Evolutionary conservation across 2,329 filamentous ascomycete species (phyloP), one percentile per base, ranked within the genome.

Genomic region (Clonostachys rhizophaga): DNA sequence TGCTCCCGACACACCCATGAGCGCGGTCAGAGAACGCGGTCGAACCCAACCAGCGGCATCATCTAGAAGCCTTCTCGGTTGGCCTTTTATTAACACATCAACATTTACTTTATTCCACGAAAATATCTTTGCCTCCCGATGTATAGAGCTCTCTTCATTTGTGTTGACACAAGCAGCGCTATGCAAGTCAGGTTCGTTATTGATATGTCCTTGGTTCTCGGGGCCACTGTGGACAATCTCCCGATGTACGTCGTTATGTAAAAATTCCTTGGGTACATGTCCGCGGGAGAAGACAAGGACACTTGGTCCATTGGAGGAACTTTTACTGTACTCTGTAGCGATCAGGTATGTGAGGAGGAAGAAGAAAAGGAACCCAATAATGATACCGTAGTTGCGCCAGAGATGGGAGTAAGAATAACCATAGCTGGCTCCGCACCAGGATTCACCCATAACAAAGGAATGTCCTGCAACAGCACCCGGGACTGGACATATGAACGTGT

Each of bases 251-350:
- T 30, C 24, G 8, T 4, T 6, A 10, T 30, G 24, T 30, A 47
- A 34, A 16, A 34, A 74, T 3, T 24, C 13, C 17, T 11, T n/a
- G 18, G 20, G 16, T 42, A 20, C 75, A 60, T 85, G 71, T n/a
- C 85, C 84, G 44, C 84, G 79, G 48, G 82, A 83, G 71, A 89
- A 90, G 30, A 90, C 75, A 6, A 91, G 70, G 14, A 90, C 83
- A 57, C 90, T 87, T 46, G 86, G 86, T 72, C 87, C 90, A 34
- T 84, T 87, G 62, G 85, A 86, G 63, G 76, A 75, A 59, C 75
- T 76, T 0, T 83, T 79, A 14, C 85, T 82, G 34, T 79, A 75
- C 61, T 89, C 86, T 7, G 83, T 81, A 2, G 77, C 71, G n/a
- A 80, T 46, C 52, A 90, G 75, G 65, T 90, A 87, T 6, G 70